Conservation (phyloP, 768 basidiomycete species). For the Leccinum boreale region DNA sequence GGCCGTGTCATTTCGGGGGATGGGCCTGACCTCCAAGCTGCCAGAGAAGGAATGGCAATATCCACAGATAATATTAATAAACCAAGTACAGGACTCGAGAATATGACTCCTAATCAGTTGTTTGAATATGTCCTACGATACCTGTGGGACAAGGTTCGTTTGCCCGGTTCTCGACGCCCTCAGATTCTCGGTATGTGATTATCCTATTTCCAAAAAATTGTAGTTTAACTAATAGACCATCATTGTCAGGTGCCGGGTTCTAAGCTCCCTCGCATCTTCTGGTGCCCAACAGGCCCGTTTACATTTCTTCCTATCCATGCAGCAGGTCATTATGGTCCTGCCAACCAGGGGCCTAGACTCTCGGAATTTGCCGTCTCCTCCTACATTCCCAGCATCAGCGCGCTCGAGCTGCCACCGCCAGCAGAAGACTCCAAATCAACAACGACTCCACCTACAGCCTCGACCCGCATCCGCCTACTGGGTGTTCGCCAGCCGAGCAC, state of each 20-base stretch:
- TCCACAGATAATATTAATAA: too few relatives aligned
- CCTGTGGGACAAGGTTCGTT: neutral
- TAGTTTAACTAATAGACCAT: neutral
- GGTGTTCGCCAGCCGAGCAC: conserved; percentile 13
- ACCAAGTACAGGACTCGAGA: neutral
- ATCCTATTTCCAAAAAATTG: neutral
- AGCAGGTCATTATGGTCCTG: neutral
- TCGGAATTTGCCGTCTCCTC: conserved; percentile 4
- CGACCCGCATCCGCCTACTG: conserved; percentile 1
- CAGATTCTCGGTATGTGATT: neutral
- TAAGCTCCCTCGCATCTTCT: neutral
- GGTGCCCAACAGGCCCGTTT: neutral
- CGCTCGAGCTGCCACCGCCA: neutral
- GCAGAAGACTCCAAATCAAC: neutral
- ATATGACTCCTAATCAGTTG: neutral
- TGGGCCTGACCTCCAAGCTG: neutral
- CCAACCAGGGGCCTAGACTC: neutral
- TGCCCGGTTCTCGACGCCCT: neutral
- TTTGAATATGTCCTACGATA: neutral
- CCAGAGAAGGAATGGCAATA: too few relatives aligned
- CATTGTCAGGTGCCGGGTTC: neutral
- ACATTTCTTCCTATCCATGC: neutral
- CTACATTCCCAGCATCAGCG: conserved; percentile 14
- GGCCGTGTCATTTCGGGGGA: neutral
- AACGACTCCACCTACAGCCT: neutral